Base-by-base conservation (phyloP, 805 yeast species). In the Debaryomyces maramus region DNA sequence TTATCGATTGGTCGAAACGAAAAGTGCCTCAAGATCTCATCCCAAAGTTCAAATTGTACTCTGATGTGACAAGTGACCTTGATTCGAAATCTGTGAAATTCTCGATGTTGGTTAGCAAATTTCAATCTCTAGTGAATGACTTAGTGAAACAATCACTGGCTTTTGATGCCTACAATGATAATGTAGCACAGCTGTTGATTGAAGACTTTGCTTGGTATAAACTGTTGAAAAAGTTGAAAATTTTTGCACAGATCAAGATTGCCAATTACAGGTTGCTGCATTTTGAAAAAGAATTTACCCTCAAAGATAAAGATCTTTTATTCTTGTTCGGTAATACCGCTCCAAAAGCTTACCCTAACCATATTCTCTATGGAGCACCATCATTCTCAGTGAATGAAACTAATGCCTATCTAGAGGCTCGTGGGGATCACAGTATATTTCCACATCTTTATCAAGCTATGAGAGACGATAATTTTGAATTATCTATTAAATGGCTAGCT, bases 131-230 rank as follows among this genome's bases (percentile, higher is more conserved):
- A 7, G 26, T 61, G 14, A 34, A 35, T 7, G 51, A 44, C 6
- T 18, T 52, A 5, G 15, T 45, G 5, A 23, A 34, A 6, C 58
- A 52, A 41, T 62, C 85, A 1, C 38, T 41, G 0, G 42, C 48
- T 2, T 83, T 76, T 49, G 90, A 85, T 49, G 52, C 48, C 2
- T 70, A 71, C 44, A 71, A 74, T 14, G 51, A 53, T 3, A 56
- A 67, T 2, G 66, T 87, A 19, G 80, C 78, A 46, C 60, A 63
- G 2, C 70, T 74, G 23, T 76, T 81, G 39, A 60, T 71, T 1
- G 64, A 72, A 31, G 97, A 88, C 50, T 84, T 77, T 51, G 89
- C 97, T 1, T 85, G 96, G 89, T 88, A 83, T 65, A 69, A 74
- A 46, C 63, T 74, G 38, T 73, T 70, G 47, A 75, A 70, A 47